Evolutionary conservation across 805 yeast species (phyloP), one percentile per base, ranked within the genome.

Genomic region (Saturnispora zaruensis): DNA sequence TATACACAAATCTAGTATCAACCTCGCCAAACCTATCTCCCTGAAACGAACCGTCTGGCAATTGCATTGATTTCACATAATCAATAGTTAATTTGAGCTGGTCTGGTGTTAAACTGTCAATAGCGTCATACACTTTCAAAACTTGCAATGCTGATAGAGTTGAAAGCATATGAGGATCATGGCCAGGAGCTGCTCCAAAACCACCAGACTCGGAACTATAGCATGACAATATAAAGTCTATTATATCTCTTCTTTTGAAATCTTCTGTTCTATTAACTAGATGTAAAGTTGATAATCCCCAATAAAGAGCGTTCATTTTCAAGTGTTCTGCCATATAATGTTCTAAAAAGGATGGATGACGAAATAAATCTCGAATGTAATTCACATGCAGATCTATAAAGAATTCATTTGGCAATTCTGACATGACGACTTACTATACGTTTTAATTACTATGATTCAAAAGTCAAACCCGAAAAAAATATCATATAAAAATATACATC

Each of bases 1-100:
- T 83, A 60, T 88, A 93, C 0, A 86, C 84, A 64, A 93, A 93
- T 51, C 99, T 72, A 0, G 97, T 85, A 61, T 93, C 99, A 2
- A 88, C 77, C 63, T 91, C 98, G 5, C 97, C 97, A 64, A 84
- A 91, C 44, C 77, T 64, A 62, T 93, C 99, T 6, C 99, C 99
- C 60, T 79, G 82, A 55, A 90, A 86, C 3, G 90, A 80, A 0
- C 99, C 98, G 52, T 74, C 73, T 1, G 62, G 62, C 40, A 74
- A 58, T 59, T 83, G 89, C 38, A 82, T 64, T 1, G 68, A 61
- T 34, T 51, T 57, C 53, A 58, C 72, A 64, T 65, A 78, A 68
- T 11, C 60, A 38, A n/a, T 70, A 65, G 51, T 72, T 59, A 49
- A 59, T 55, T 3, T 61, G 64, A 48, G 61, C 40, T 58, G 58